Evolutionary conservation across 192 early-diverging fungal genomes (phyloP).

Genomic region (Cetraspora pellucida): DNA sequence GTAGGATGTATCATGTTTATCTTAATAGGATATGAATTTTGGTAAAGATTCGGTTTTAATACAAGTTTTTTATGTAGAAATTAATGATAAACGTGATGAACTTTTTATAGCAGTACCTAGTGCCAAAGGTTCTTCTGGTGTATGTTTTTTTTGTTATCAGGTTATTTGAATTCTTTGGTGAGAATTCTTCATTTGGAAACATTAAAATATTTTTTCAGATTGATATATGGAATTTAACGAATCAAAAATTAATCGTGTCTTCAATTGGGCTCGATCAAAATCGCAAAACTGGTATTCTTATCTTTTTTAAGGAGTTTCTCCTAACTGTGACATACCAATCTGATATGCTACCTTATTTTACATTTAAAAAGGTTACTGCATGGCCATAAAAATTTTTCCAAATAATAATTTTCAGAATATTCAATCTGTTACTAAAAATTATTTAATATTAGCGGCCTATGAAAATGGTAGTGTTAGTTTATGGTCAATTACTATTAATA

Average conservation of each 20-base stretch:
- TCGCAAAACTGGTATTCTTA: background rate
- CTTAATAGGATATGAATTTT: background rate
- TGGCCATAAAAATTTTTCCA: slow-evolving; percentile 22
- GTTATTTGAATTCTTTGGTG: background rate
- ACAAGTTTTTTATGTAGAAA: background rate
- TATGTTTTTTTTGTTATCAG: background rate
- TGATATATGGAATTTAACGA: slow-evolving; percentile 16
- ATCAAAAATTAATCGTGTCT: slow-evolving; percentile 5
- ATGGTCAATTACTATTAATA: slow-evolving; percentile 9
- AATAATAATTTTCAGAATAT: no score
- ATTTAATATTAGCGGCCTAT: slow-evolving; percentile 42
- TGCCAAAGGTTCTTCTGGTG: background rate
- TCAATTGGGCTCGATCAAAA: slow-evolving; percentile 13
- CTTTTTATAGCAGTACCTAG: background rate
- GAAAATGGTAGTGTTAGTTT: slow-evolving; percentile 43
- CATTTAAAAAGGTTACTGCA: slow-evolving; percentile 21
- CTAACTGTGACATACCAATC: background rate
- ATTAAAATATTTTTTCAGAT: slow-evolving; percentile 19
- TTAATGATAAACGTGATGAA: background rate
- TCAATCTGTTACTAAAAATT: background rate
- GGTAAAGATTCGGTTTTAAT: background rate
- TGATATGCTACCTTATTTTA: background rate
- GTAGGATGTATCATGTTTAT: background rate
- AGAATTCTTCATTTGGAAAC: background rate
- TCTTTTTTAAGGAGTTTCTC: background rate